Conservation (phyloP, 2,329 filamentous ascomycete species). For the Lojkania enalia region DNA sequence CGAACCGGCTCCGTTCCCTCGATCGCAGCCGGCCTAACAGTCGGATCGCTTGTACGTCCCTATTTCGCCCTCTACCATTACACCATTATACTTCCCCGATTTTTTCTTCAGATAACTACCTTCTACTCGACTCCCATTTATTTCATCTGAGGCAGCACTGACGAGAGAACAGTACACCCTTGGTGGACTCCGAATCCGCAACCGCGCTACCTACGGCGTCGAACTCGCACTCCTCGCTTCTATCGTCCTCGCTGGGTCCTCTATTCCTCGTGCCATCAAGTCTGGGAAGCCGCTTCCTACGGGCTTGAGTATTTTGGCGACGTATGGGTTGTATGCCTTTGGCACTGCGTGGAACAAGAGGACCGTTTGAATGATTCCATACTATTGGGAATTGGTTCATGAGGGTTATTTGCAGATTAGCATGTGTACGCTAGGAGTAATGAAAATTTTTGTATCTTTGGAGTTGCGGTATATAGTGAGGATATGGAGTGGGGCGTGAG, state of each 20-base stretch:
- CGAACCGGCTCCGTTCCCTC: slow-evolving; percentile 86
- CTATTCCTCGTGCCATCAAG: slow-evolving; percentile 84
- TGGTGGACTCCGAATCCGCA: slow-evolving; percentile 78
- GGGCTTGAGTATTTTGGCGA: slow-evolving; percentile 75
- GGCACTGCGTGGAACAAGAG: slow-evolving; percentile 63
- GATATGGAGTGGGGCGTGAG: too few relatives aligned
- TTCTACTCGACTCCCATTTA: neutral
- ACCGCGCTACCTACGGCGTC: slow-evolving; percentile 75
- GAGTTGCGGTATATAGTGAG: too few relatives aligned
- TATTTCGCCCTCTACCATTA: slow-evolving; percentile 30
- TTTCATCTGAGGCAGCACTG: neutral
- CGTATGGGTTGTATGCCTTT: slow-evolving; percentile 78
- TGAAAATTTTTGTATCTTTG: too few relatives aligned
- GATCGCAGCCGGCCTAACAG: slow-evolving; percentile 78
- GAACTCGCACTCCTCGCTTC: slow-evolving; percentile 90
- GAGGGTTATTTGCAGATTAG: too few relatives aligned
- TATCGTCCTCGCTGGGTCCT: slow-evolving; percentile 78
- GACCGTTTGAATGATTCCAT: slow-evolving; percentile 1
- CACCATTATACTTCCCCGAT: slow-evolving; percentile 1
- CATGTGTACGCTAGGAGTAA: too few relatives aligned
- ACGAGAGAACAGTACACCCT: slow-evolving; percentile 64
- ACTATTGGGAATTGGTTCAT: too few relatives aligned
- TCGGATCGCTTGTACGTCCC: slow-evolving; percentile 65
- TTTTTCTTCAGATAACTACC: too few relatives aligned
- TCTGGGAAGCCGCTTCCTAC: slow-evolving; percentile 82